Conservation (phyloP, 2,329 filamentous ascomycete species). For the Aureobasidium sp. region DNA sequence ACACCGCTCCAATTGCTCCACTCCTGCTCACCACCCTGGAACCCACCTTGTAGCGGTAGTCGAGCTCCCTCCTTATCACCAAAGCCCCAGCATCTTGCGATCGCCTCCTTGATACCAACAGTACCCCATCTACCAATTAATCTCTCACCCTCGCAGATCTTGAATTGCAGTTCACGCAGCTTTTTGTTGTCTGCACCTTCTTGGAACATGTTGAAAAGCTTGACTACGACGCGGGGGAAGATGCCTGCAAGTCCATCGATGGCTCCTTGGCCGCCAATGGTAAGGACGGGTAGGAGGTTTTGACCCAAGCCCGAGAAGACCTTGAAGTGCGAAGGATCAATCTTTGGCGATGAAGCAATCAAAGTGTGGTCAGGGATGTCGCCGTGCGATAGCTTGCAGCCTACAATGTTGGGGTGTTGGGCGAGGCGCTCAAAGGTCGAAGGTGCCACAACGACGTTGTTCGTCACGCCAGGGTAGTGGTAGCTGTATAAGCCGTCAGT, state of each 20-base stretch:
- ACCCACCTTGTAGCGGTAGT: constrained; percentile 51
- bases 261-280: constrained; percentile 56
- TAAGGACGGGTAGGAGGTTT: constrained; percentile 55
- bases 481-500: constrained; percentile 37
- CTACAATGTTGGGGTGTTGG: constrained; percentile 59
- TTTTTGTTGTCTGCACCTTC: constrained; percentile 39
- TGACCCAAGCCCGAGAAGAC: constrained; percentile 60
- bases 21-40: constrained; percentile 51
- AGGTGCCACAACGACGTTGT: constrained; percentile 54
- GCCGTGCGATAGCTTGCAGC: constrained; percentile 62
- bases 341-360: constrained; percentile 51
- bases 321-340: constrained; percentile 53
- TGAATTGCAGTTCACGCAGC: constrained; percentile 52
- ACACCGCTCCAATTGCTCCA: constrained; percentile 49
- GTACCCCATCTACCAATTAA: constrained; percentile 53
- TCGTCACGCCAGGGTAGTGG: constrained; percentile 61
- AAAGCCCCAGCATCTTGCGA: constrained; percentile 51
- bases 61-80: constrained; percentile 54
- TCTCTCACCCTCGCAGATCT: constrained; percentile 55
- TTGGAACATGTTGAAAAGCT: constrained; percentile 47
- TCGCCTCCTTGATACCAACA: constrained; percentile 59
- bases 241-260: constrained; percentile 61
- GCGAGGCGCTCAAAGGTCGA: constrained; percentile 53
- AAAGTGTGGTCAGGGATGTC: constrained; percentile 58
- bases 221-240: constrained; percentile 56